These are phyloP conservation scores for Termitomyces sp. DNA, from an alignment of 768 basidiomycete genomes.

Conservation along the genomic window DNA sequence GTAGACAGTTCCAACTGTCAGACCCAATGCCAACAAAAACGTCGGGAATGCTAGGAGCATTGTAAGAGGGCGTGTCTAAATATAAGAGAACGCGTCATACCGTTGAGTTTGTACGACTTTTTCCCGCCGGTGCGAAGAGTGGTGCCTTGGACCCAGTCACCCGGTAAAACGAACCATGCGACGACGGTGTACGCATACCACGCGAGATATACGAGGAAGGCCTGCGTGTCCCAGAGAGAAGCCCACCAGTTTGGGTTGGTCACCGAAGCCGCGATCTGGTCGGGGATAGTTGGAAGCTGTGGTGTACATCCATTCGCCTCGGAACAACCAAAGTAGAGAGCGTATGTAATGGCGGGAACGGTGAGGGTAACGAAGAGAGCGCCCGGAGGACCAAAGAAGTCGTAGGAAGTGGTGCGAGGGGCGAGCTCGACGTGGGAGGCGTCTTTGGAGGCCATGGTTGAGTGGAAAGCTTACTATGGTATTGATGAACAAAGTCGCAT, in stretches of 20 bases:
- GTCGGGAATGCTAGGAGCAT: slow-evolving; percentile 81
- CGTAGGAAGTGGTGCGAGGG: slow-evolving; percentile 68
- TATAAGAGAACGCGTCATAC: slow-evolving; percentile 35
- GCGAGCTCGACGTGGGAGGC: slow-evolving; percentile 37
- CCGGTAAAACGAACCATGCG: slow-evolving; percentile 78
- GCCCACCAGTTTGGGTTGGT: slow-evolving; percentile 60
- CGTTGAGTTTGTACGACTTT: slow-evolving; percentile 93
- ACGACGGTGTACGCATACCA: slow-evolving; percentile 91
- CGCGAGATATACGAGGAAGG: slow-evolving; percentile 67
- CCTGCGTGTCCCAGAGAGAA: slow-evolving; percentile 80
- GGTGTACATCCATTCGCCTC: slow-evolving; percentile 71
- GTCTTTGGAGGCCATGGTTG: slow-evolving; percentile 23
- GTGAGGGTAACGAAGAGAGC: slow-evolving; percentile 66
- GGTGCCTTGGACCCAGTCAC: slow-evolving; percentile 67
- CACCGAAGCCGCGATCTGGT: slow-evolving; percentile 43
- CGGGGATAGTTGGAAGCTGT: slow-evolving; percentile 32
- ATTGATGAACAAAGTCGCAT: slow-evolving; percentile 14
- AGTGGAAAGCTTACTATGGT: slow-evolving; percentile 10
- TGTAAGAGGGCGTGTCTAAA: slow-evolving; percentile 1
- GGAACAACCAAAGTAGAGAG: slow-evolving; percentile 75
- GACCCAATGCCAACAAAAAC: slow-evolving; percentile 74
- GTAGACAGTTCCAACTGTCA: slow-evolving; percentile 64
- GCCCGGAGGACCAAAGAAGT: slow-evolving; percentile 81
- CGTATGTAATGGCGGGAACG: slow-evolving; percentile 70
- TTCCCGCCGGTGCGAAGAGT: slow-evolving; percentile 70